These are phyloP conservation scores for Aspergillus sp. DNA, from an alignment of 2,329 filamentous ascomycete genomes.

Conservation along the genomic window DNA sequence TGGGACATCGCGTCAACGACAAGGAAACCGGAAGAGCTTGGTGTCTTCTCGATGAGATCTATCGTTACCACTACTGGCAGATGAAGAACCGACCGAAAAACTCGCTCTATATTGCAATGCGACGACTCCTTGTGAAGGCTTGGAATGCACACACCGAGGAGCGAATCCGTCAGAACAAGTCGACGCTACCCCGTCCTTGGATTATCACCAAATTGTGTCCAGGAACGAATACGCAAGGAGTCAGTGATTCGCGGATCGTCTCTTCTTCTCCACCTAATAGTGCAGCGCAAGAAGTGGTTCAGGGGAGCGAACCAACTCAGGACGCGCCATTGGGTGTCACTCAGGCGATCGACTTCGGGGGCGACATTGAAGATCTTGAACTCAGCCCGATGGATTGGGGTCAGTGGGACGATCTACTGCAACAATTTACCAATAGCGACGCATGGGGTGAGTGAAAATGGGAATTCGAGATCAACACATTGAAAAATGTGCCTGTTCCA, in stretches of 20 bases:
- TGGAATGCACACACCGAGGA: constrained; percentile 26
- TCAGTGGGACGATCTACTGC: constrained; percentile 30
- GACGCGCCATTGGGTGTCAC: neutral
- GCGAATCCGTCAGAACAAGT: constrained; percentile 16
- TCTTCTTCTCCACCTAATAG: neutral
- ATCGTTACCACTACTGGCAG: constrained; percentile 37
- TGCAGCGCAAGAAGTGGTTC: neutral
- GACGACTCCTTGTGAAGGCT: constrained; percentile 27
- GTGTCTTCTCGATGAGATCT: constrained; percentile 47
- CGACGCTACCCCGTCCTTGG: constrained; percentile 20
- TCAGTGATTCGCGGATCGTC: neutral
- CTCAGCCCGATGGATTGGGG: constrained; percentile 27
- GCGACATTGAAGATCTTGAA: constrained; percentile 3
- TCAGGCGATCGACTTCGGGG: neutral
- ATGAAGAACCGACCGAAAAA: constrained; percentile 14
- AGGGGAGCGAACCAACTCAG: neutral
- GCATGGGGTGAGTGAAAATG: neutral
- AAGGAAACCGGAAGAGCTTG: constrained; percentile 43
- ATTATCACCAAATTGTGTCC: constrained; percentile 13
- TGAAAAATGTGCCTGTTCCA: neutral
- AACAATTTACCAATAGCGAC: constrained; percentile 17
- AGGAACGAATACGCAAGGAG: neutral
- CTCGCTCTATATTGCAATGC: constrained; percentile 25
- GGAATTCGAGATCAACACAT: neutral
- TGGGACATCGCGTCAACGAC: constrained; percentile 37